Evolutionary conservation across 163 green algal genomes (phyloP).

Genomic region (Chloroidium sp.): DNA sequence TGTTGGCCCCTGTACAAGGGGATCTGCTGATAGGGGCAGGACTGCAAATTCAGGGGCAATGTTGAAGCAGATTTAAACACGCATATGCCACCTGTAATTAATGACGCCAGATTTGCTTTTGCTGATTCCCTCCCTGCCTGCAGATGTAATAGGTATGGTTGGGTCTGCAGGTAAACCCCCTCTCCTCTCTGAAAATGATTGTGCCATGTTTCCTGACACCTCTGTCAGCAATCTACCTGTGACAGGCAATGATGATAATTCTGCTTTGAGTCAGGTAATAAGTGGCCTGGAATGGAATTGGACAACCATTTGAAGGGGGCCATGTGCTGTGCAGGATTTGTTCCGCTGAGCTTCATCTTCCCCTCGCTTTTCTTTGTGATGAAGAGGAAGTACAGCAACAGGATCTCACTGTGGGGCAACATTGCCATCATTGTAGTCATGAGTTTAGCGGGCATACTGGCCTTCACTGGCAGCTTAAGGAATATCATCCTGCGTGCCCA

Average conservation of each 20-base stretch:
- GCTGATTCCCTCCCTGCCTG: neutral
- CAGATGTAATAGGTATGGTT: neutral
- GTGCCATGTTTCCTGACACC: no score
- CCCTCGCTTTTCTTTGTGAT: conserved; percentile 2
- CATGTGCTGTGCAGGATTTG: neutral
- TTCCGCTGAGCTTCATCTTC: neutral
- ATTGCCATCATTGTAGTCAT: conserved; percentile 22
- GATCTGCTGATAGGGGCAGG: no score
- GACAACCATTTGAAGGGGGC: neutral
- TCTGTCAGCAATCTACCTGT: no score
- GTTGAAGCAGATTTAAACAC: no score
- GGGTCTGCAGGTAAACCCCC: neutral
- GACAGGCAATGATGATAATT: no score
- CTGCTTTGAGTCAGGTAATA: no score
- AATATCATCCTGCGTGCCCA: conserved; percentile 30
- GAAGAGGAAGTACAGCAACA: conserved; percentile 5
- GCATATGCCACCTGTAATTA: no score
- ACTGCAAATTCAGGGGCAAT: no score
- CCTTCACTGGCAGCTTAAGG: conserved; percentile 25
- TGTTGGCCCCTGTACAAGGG: no score
- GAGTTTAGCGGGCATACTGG: conserved; percentile 19
- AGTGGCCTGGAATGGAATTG: neutral
- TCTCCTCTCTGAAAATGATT: neutral
- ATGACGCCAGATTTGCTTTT: neutral
- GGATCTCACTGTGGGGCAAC: conserved; percentile 18